phyloP scores from a whole-genome alignment of 2,329 filamentous ascomycete species.

The Spiromastix sp. region DNA sequence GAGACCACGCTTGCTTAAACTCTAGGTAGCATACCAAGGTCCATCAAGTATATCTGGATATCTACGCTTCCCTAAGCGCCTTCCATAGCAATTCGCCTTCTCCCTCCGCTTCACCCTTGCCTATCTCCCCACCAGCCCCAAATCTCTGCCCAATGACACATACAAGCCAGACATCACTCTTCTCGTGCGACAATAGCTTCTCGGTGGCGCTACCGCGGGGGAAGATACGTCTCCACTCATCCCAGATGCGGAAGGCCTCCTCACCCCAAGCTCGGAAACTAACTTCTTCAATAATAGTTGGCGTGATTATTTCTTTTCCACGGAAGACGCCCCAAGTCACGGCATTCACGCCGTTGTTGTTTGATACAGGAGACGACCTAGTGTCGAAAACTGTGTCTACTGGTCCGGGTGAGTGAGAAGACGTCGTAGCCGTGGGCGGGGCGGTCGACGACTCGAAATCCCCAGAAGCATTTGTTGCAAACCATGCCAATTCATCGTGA shows the following conservation, averaged over 20 bases:
- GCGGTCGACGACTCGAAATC: conserved; percentile 58
- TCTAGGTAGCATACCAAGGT: too few species aligned
- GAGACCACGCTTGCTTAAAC: too few species aligned
- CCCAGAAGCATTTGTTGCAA: conserved; percentile 69
- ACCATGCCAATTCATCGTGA: conserved; percentile 68
- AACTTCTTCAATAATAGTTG: conserved; percentile 92
- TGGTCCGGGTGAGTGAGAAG: conserved; percentile 4
- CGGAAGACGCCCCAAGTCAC: conserved; percentile 96
- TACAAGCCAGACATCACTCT: conserved; percentile 72
- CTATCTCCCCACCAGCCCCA: conserved; percentile 29
- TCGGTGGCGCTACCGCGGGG: conserved; percentile 61
- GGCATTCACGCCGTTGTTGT: conserved; percentile 62
- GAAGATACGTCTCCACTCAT: conserved; percentile 86
- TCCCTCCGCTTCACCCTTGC: conserved; percentile 28
- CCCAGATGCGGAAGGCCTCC: conserved; percentile 92
- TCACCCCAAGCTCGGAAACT: conserved; percentile 91
- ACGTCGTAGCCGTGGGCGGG: conserved; percentile 18
- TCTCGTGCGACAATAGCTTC: conserved; percentile 56
- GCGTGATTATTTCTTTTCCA: conserved; percentile 90
- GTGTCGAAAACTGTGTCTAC: conserved; percentile 26
- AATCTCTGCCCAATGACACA: conserved; percentile 49
- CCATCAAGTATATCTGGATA: too few species aligned
- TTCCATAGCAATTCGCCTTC: conserved; percentile 32
- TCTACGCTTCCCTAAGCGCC: conserved; percentile 24
- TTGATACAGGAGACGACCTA: conserved; percentile 33